A percentile compares a stretch with the other conserved stretches of the same genome.
Conservation (phyloP, 805 yeast species). For the Yueomyces sinensis region DNA sequence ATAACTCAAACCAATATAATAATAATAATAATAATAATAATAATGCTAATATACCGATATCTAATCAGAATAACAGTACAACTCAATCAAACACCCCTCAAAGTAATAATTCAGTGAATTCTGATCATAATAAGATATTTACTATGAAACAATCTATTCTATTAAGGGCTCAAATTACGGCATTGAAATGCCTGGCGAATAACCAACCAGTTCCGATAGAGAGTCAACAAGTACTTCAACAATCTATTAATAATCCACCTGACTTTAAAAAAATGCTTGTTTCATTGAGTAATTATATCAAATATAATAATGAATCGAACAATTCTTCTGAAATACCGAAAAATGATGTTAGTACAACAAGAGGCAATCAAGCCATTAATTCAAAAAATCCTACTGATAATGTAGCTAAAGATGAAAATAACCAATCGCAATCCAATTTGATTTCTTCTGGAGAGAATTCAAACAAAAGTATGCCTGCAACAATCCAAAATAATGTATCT, state of each 20-base stretch:
- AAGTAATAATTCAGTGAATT: constrained; percentile 1
- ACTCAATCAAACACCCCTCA: not conserved
- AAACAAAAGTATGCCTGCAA: not conserved
- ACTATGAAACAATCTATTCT: constrained; percentile 20
- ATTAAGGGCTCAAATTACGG: constrained; percentile 24
- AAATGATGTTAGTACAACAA: too few relatives aligned
- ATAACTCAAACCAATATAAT: not conserved
- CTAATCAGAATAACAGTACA: not conserved
- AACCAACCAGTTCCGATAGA: constrained; percentile 20
- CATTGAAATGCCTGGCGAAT: constrained; percentile 21
- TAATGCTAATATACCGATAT: not conserved
- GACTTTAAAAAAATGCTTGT: constrained; percentile 21
- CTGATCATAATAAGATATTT: constrained; percentile 14
- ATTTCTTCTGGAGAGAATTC: not conserved
- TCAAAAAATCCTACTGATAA: too few relatives aligned
- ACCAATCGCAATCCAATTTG: not conserved
- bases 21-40: too few relatives aligned
- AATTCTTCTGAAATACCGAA: too few relatives aligned
- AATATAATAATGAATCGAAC: constrained; percentile 5
- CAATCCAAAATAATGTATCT: not conserved
- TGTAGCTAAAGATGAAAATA: not conserved
- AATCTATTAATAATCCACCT: constrained; percentile 21
- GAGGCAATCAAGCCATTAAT: not conserved
- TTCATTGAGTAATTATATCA: constrained; percentile 19
- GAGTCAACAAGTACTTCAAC: constrained; percentile 16